Percentiles rank a stretch among this genome's conserved stretches.
phyloP scores from a whole-genome alignment of 805 yeast genomes.

The Candida yuanshanica region DNA sequence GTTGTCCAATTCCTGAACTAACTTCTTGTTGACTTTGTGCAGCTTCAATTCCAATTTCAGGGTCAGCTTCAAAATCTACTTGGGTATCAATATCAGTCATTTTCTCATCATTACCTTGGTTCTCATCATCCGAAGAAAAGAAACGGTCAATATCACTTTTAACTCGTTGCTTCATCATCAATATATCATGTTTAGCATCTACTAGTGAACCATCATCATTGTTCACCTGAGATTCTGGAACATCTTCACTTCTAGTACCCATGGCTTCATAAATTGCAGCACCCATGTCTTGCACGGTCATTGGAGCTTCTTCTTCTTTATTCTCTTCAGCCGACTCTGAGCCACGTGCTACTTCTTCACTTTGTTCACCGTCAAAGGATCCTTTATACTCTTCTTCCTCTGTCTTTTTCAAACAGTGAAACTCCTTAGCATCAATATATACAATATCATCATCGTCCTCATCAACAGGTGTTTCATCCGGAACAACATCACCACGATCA shows the following conservation, averaged over 20 bases:
- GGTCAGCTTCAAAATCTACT: background rate
- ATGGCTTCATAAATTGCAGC: background rate
- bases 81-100: background rate
- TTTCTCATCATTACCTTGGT: background rate
- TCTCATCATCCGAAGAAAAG: no score
- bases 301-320: background rate
- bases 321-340: background rate
- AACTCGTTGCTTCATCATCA: no score
- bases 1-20: background rate
- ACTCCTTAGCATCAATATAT: constrained; percentile 7
- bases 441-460: constrained; percentile 5
- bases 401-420: background rate
- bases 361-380: background rate
- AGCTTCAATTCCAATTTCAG: background rate
- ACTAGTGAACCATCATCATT: no score
- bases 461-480: constrained; percentile 1
- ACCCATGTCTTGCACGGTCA: background rate
- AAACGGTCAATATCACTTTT: no score
- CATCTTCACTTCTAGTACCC: background rate
- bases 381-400: background rate
- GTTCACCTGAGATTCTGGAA: no score
- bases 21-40: background rate
- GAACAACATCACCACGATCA: constrained; percentile 3
- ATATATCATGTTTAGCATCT: no score
- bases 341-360: no score